Percentiles rank a stretch among this genome's conserved stretches.
These are phyloP conservation scores for Trapa bicornis DNA, from an alignment of 345 rosid species.

Conservation along the genomic window DNA sequence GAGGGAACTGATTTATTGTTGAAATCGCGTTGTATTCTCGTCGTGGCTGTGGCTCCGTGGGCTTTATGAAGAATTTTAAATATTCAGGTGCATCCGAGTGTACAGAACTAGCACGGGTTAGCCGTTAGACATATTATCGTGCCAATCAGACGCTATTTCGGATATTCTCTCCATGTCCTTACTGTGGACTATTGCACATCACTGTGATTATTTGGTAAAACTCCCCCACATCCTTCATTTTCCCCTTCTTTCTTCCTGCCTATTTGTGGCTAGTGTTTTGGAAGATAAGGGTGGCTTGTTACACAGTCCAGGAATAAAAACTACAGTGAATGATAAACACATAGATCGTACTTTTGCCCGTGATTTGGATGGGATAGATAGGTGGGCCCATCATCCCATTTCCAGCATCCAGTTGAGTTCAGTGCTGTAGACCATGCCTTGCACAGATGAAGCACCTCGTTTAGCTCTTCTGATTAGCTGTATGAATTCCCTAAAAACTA, in stretches of 20 bases:
- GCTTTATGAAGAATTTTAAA: not conserved
- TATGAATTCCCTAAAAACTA: constrained; percentile 47
- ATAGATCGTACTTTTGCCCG: no score
- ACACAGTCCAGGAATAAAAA: no score
- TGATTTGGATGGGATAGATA: no score
- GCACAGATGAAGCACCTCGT: constrained; percentile 12
- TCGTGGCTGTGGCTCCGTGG: not conserved
- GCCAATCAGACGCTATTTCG: not conserved
- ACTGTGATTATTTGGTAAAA: no score
- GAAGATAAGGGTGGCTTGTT: no score
- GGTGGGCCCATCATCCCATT: no score
- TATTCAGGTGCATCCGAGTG: not conserved
- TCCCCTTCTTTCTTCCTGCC: no score
- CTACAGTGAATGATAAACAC: no score
- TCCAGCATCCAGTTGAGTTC: not conserved
- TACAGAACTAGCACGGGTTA: not conserved
- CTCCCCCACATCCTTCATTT: no score
- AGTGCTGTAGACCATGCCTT: not conserved
- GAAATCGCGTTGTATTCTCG: not conserved
- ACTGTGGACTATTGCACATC: no score
- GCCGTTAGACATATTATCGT: constrained; percentile 1
- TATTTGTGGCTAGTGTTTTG: no score
- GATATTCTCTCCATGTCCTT: no score
- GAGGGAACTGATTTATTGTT: constrained; percentile 5
- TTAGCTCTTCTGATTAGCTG: constrained; percentile 44